Base-by-base conservation (phyloP, 2,329 filamentous ascomycete species). In the Fusarium sp. region DNA sequence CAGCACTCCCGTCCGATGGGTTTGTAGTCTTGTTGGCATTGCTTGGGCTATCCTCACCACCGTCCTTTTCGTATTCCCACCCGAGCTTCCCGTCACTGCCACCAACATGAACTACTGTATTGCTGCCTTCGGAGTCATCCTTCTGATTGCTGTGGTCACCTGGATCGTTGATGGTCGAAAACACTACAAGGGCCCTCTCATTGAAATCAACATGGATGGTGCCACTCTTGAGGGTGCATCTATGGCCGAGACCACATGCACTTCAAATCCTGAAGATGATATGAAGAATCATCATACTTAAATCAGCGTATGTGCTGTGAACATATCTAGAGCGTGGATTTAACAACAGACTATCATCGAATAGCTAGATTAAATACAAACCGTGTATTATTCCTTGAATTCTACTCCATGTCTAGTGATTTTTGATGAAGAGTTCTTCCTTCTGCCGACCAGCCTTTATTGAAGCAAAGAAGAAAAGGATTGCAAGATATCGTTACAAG, bases 31-130 rank as follows among this genome's bases (percentile, higher is more conserved):
- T 35, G 63, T 80, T 33, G 92, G 92, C 9, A 84, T 94, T 50
- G 83, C 83, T 0, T 94, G 92, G 81, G 88, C 91, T 3, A 81
- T 89, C 17, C 79, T 94, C n/a, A 94, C 92, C 0, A 94, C 91
- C 0, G 89, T 94, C 2, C 84, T 94, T 1, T 94, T 94, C 81
- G 85, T 94, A 25, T 93, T 94, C 80, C 92, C 92, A 6, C 92
- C 92, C 0, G 86, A 86, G 12, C 77, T 90, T 7, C 91, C 91
- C 0, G 90, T 91, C 4, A 89, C 89, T 0, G 84, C 86, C 0
- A 88, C 82, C 73, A 93, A 88, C 81, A 94, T 94, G 92, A 94
- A 87, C 76, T 87, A 87, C 74, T 84, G 81, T 46, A 77, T 87
- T 29, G 85, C 84, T 15, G 84, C 85, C 0, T 86, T 86, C 71